phyloP scores from a whole-genome alignment of 441 rosid genomes.

The Pelargonium exstipulatum region DNA sequence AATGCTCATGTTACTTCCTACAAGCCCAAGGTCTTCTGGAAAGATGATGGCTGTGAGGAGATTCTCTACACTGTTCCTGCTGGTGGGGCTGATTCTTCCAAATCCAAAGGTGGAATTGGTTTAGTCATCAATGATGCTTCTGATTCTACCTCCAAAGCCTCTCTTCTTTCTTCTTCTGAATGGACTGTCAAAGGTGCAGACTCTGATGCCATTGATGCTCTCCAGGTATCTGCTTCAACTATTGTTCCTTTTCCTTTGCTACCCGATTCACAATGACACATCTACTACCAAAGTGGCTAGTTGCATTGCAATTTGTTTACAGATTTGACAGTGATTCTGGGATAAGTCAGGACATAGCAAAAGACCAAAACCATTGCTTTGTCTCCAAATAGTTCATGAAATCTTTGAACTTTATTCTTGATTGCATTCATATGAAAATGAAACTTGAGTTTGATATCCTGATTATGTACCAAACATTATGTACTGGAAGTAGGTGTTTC shows the following conservation, averaged over 20 bases:
- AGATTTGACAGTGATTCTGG: too few relatives aligned
- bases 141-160: constrained; percentile 44
- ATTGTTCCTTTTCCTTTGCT: not conserved
- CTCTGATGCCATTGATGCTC: constrained; percentile 86
- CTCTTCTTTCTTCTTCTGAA: constrained; percentile 40
- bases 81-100: constrained; percentile 27
- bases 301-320: not conserved
- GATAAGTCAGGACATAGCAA: not conserved
- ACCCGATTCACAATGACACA: not conserved
- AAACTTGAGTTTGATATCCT: too few relatives aligned
- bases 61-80: constrained; percentile 60
- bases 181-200: constrained; percentile 81
- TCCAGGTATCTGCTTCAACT: constrained; percentile 51
- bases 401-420: too few relatives aligned
- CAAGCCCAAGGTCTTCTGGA: constrained; percentile 80
- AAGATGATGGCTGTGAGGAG: constrained; percentile 79
- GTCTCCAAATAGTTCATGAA: too few relatives aligned
- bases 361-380: not conserved
- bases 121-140: constrained; percentile 57
- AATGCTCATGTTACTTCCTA: constrained; percentile 77
- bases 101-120: constrained; percentile 66
- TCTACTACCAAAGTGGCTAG: too few relatives aligned
- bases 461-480: not conserved
- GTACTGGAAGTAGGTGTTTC: not conserved
- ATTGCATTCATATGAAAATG: too few relatives aligned